Conservation (phyloP, 2,329 filamentous ascomycete genomes). For the Botrytis deweyae region DNA sequence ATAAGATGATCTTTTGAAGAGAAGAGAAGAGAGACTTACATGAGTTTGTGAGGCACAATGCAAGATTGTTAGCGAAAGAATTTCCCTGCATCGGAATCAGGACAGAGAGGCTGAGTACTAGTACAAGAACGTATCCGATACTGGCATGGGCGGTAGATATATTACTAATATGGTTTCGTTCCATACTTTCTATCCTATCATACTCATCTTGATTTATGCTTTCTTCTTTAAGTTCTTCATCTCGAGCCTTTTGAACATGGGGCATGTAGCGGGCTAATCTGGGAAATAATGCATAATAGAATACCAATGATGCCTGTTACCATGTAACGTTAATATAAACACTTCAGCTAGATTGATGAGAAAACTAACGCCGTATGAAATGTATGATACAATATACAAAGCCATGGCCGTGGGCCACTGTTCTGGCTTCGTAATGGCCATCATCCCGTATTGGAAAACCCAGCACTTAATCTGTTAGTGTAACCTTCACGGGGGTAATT, state of each 20-base stretch:
- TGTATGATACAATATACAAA: constrained; percentile 44
- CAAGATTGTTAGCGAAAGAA: constrained; percentile 43
- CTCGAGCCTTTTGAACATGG: constrained; percentile 44
- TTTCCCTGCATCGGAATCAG: constrained; percentile 42
- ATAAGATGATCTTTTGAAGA: neutral
- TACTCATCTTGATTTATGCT: constrained; percentile 43
- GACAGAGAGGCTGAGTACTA: constrained; percentile 44
- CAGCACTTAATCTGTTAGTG: constrained; percentile 37
- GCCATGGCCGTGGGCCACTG: constrained; percentile 46
- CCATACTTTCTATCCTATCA: constrained; percentile 44
- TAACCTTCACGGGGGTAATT: neutral
- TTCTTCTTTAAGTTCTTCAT: constrained; percentile 43
- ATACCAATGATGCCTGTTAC: constrained; percentile 42
- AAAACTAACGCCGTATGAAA: constrained; percentile 38
- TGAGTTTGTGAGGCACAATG: constrained; percentile 44
- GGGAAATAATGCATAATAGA: constrained; percentile 45
- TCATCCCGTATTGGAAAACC: constrained; percentile 44
- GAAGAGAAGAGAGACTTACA: constrained; percentile 36
- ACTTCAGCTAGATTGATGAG: neutral
- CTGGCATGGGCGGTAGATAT: constrained; percentile 46
- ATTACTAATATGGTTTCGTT: constrained; percentile 45
- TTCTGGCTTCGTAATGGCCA: constrained; percentile 40
- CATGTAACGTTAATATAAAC: neutral
- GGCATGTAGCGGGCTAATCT: constrained; percentile 44
- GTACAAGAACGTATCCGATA: constrained; percentile 44